Evolutionary conservation across 140 eudicot genomes (phyloP).

Genomic region (Cichorium intybus): DNA sequence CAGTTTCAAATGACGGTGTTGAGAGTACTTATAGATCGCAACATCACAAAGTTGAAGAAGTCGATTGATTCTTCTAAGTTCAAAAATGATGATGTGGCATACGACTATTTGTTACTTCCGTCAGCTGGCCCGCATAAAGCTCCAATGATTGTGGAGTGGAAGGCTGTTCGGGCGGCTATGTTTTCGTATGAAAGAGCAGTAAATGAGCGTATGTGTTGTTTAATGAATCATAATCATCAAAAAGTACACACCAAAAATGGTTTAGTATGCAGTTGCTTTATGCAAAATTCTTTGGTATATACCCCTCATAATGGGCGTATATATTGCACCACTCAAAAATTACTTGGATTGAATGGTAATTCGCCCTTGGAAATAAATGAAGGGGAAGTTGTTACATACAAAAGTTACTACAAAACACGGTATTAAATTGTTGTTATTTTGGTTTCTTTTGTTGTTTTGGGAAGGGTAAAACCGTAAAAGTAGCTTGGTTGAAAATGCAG

Average conservation of each 20-base stretch:
- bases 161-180: conserved; percentile 36
- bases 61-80: background rate
- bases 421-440: conserved; percentile 8
- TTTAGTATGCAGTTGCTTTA: conserved; percentile 41
- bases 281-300: conserved; percentile 62
- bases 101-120: conserved; percentile 78
- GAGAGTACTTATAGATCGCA: conserved; percentile 42
- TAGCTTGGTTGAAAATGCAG: conserved; percentile 30
- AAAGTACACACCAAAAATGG: conserved; percentile 47
- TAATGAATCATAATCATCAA: conserved; percentile 4
- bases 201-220: conserved; percentile 17
- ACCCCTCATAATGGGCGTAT: conserved; percentile 76
- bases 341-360: conserved; percentile 45
- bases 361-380: conserved; percentile 31
- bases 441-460: background rate
- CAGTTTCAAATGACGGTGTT: conserved; percentile 50
- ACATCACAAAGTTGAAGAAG: conserved; percentile 28
- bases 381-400: conserved; percentile 48
- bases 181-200: conserved; percentile 3
- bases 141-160: conserved; percentile 51
- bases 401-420: conserved; percentile 48
- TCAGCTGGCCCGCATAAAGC: conserved; percentile 11
- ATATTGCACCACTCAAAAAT: conserved; percentile 50
- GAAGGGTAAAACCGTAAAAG: background rate
- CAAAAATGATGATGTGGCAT: conserved; percentile 4